These are phyloP conservation scores for Termitomyces sp. DNA, from an alignment of 1,284 basidiomycete species.

Conservation along the genomic window DNA sequence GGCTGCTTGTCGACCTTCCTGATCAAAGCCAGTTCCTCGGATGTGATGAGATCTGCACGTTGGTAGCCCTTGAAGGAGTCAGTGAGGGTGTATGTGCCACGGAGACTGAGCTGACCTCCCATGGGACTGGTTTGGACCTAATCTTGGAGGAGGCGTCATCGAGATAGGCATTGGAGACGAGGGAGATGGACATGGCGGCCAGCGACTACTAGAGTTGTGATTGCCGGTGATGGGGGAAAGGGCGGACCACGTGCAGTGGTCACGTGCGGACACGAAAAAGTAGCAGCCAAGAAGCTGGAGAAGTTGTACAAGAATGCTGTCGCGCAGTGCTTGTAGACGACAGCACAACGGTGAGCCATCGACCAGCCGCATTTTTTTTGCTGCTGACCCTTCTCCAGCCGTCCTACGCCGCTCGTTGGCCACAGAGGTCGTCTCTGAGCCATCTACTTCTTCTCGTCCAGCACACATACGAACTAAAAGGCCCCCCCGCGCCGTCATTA, in stretches of 20 bases:
- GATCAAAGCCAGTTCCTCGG: conserved; percentile 86
- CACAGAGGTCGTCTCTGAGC: conserved; percentile 24
- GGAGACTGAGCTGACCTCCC: conserved; percentile 65
- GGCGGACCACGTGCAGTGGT: not conserved
- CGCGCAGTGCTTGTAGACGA: conserved; percentile 30
- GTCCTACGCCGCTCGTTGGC: conserved; percentile 27
- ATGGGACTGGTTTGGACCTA: conserved; percentile 86
- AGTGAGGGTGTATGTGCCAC: conserved; percentile 13
- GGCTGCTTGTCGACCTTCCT: conserved; percentile 87
- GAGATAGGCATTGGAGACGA: conserved; percentile 85
- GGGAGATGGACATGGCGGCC: conserved; percentile 67
- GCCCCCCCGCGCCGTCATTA: conserved; percentile 29
- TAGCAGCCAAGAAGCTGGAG: conserved; percentile 11
- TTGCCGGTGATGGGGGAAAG: not conserved
- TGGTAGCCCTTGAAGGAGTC: conserved; percentile 73
- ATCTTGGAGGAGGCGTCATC: conserved; percentile 87
- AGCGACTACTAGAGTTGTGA: too few relatives aligned
- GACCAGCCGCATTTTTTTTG: not conserved
- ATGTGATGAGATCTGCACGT: conserved; percentile 85
- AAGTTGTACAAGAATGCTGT: conserved; percentile 25
- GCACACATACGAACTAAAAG: conserved; percentile 22
- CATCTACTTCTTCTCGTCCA: conserved; percentile 15
- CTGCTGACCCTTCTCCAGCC: not conserved
- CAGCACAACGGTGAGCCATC: conserved; percentile 25
- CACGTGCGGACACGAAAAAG: conserved; percentile 14